Base-by-base conservation (phyloP, 305 asterid genomes). In the Fraxinus angustifolia region DNA sequence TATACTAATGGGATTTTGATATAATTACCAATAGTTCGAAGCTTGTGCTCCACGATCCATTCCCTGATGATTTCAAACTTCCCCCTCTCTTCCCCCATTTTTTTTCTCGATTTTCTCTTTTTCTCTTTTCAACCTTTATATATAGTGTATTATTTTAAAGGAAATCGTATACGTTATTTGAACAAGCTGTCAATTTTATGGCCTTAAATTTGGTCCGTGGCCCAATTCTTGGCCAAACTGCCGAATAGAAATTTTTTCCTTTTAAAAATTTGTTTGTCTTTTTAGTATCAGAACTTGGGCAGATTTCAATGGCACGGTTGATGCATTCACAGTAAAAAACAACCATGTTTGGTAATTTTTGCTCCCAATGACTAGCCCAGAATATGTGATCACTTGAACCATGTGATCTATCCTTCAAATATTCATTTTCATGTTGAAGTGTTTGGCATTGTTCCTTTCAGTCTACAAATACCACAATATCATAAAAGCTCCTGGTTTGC, bases 31-130 rank as follows among this genome's bases (percentile, higher is more conserved):
- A 94, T 97, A 23, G 97, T 83, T 26, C 94, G 94, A 80, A 94
- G 97, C 91, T 91, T 94, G 91, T 93, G 95, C 74, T 94, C 97
- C 1, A 93, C 96, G 81, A 94, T 65, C 97, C 97, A 94, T 91
- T 89, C 92, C 84, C 96, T 87, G 8, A 91, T 42, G 5, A 92
- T 91, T 28, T 68, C 94, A 38, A 91, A 68, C 81, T 87, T 87
- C 85, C 85, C 87, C 87, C 90, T 90, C 65, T 84, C 89, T 40
- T 40, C 45, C 50, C 26, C 30, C 4, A 45, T 12, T 12, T 45
- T 12, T 45, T 23, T 23, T 23, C 56, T 45, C 3, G 6, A 38
- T 38, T 36, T 38, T 72, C 42, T 50, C n/a, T 33, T 38, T 21
- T 7, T 74, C 6, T 70, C 65, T 14, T 40, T 73, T 35, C 12